These are phyloP conservation scores for Gaultheria prostrata DNA, from an alignment of 148 eudicot genomes.

Conservation along the genomic window DNA sequence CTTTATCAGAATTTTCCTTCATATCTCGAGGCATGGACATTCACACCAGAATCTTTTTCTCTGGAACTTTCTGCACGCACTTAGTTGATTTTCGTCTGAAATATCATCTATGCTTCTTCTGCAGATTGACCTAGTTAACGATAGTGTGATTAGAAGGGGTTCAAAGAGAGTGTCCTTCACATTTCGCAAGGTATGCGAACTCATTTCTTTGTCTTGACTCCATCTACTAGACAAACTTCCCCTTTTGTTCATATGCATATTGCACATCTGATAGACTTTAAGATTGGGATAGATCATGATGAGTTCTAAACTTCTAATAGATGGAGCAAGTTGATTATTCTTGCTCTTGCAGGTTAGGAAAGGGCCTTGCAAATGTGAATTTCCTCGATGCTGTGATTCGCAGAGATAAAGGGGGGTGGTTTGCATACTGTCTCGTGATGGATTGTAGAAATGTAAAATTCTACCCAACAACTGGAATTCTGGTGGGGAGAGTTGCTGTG, in stretches of 20 bases:
- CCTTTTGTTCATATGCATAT: background rate
- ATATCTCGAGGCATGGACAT: background rate
- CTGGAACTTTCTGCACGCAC: background rate
- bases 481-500: background rate
- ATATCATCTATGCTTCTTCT: constrained; percentile 16
- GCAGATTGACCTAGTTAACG: constrained; percentile 79
- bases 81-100: background rate
- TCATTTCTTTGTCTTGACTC: background rate
- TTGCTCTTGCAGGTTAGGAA: constrained; percentile 50
- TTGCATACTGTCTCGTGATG: background rate
- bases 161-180: constrained; percentile 91
- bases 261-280: background rate
- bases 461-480: background rate
- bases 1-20: background rate
- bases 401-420: constrained; percentile 27
- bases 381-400: constrained; percentile 66
- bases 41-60: background rate
- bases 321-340: background rate
- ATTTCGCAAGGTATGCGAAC: constrained; percentile 66
- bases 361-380: constrained; percentile 68
- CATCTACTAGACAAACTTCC: background rate
- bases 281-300: background rate
- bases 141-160: constrained; percentile 53
- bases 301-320: no score
- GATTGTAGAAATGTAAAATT: background rate